Evolutionary conservation across 2,329 filamentous ascomycete genomes (phyloP).

Genomic region (Cryphonectria japonica): DNA sequence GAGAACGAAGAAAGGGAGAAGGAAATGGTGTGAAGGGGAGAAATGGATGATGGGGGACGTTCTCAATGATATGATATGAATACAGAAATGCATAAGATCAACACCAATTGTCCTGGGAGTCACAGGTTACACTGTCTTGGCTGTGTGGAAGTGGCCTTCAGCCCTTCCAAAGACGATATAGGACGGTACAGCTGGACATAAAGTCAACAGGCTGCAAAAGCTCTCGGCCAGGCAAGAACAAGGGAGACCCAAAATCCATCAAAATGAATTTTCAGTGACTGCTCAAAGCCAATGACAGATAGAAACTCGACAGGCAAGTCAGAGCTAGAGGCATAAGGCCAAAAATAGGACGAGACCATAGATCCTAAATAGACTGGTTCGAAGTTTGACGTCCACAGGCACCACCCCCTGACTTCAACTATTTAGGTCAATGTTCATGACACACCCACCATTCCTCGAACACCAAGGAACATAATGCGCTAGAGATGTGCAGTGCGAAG

Average conservation of each 20-base stretch:
- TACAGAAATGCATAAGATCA: not conserved
- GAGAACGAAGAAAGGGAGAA: not conserved
- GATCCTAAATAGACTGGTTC: no score
- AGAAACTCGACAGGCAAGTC: no score
- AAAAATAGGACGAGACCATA: no score
- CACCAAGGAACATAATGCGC: not conserved
- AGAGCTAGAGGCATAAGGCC: no score
- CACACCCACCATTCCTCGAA: not conserved
- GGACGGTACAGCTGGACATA: not conserved
- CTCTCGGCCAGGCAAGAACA: not conserved
- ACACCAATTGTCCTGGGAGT: not conserved
- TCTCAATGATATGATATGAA: not conserved
- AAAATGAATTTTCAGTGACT: no score
- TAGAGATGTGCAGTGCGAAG: not conserved
- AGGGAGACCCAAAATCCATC: not conserved
- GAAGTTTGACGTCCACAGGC: not conserved
- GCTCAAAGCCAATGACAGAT: no score
- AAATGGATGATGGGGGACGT: not conserved
- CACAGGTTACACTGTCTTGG: no score
- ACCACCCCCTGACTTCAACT: not conserved
- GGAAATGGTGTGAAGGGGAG: not conserved
- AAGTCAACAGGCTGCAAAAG: no score
- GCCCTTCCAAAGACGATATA: not conserved
- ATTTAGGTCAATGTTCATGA: not conserved
- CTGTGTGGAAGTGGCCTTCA: not conserved